A percentile compares a stretch with the other conserved stretches of the same genome.
These are phyloP conservation scores for Peniophora sp. DNA, from an alignment of 1,284 basidiomycete species.

Conservation along the genomic window DNA sequence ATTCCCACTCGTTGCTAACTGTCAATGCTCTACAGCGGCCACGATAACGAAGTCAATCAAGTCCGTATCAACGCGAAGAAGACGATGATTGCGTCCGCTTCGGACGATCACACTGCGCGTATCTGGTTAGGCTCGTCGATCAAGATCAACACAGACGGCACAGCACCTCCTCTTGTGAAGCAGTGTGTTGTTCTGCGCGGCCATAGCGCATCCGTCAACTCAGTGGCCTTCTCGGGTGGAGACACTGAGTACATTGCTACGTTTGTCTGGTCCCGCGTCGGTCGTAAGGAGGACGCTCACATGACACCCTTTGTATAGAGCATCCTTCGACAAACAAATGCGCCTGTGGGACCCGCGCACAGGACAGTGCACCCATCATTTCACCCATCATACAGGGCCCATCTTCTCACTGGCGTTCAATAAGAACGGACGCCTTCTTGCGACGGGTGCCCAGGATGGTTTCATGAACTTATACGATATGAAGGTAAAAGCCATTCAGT, in stretches of 20 bases:
- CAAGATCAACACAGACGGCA: slow-evolving; percentile 1
- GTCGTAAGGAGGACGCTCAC: neutral
- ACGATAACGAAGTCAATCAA: slow-evolving; percentile 72
- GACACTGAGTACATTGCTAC: slow-evolving; percentile 56
- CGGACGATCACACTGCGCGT: slow-evolving; percentile 70
- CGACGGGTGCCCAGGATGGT: slow-evolving; percentile 56
- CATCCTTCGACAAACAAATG: slow-evolving; percentile 72
- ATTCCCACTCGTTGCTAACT: no score
- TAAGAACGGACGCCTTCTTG: slow-evolving; percentile 52
- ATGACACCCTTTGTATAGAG: slow-evolving; percentile 28
- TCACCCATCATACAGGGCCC: slow-evolving; percentile 58
- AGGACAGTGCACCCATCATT: slow-evolving; percentile 61
- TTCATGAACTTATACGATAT: slow-evolving; percentile 50
- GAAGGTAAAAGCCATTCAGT: slow-evolving; percentile 19
- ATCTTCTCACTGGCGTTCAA: slow-evolving; percentile 66
- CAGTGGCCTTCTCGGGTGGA: slow-evolving; percentile 62
- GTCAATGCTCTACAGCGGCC: slow-evolving; percentile 57
- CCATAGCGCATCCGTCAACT: slow-evolving; percentile 60
- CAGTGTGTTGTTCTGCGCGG: slow-evolving; percentile 47
- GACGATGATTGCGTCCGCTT: slow-evolving; percentile 69
- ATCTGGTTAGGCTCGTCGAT: slow-evolving; percentile 44
- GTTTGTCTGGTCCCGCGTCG: slow-evolving; percentile 33
- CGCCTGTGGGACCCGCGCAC: slow-evolving; percentile 73
- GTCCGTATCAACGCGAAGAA: slow-evolving; percentile 60
- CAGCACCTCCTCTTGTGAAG: slow-evolving; percentile 17